Conservation (phyloP, 1,139 yeast genomes). For the Lodderomyces margitis region DNA sequence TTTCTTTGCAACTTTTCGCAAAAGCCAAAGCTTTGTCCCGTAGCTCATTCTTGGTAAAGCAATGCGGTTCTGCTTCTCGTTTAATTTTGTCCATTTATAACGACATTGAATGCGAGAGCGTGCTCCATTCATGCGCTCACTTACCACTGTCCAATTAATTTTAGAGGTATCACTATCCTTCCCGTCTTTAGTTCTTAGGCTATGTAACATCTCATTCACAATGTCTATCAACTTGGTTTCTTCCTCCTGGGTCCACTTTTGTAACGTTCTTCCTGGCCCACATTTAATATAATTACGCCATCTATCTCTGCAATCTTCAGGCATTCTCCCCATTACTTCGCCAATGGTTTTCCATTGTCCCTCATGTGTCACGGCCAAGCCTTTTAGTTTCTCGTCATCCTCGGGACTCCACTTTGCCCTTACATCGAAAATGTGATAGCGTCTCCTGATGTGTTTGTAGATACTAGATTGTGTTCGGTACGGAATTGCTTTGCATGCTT, state of each 20-base stretch:
- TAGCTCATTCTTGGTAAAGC: conserved; percentile 50
- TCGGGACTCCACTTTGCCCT: conserved; percentile 87
- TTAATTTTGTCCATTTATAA: conserved; percentile 85
- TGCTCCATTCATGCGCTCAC: conserved; percentile 84
- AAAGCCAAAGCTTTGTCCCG: conserved; percentile 57
- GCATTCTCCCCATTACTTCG: conserved; percentile 80
- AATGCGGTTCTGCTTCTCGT: conserved; percentile 56
- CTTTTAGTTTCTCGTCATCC: conserved; percentile 68
- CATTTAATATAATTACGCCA: conserved; percentile 95
- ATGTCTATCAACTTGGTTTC: conserved; percentile 60
- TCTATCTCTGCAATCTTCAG: conserved; percentile 94
- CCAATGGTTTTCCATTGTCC: conserved; percentile 90
- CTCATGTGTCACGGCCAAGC: conserved; percentile 61
- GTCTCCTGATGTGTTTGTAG: conserved; percentile 87
- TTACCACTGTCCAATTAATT: conserved; percentile 87
- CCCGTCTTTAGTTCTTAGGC: conserved; percentile 10
- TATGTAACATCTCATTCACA: conserved; percentile 41
- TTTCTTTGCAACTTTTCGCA: conserved; percentile 45
- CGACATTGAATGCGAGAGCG: conserved; percentile 92
- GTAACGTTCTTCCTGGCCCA: conserved; percentile 68
- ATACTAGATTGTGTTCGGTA: conserved; percentile 83
- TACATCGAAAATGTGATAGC: conserved; percentile 80
- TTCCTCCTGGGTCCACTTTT: conserved; percentile 78
- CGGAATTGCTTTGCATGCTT: conserved; percentile 72
- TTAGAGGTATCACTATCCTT: conserved; percentile 1